phyloP scores from a whole-genome alignment of 1,284 basidiomycete genomes.

The Marasmius fiardii region DNA sequence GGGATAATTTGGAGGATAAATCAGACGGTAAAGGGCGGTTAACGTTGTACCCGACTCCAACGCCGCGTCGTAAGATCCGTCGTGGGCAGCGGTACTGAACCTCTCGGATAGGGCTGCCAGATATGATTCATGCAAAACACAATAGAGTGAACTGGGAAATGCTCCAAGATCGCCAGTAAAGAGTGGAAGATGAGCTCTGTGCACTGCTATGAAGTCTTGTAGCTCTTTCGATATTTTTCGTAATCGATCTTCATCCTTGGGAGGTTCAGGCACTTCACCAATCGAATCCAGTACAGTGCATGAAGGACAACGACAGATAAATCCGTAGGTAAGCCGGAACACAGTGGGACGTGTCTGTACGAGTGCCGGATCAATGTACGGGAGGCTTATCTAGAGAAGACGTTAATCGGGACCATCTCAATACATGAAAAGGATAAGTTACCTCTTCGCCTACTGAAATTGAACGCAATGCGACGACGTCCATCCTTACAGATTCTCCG shows the following conservation, averaged over 20 bases:
- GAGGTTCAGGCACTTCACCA: constrained; percentile 33
- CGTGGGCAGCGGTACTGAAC: constrained; percentile 67
- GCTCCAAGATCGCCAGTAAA: constrained; percentile 21
- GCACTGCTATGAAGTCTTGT: constrained; percentile 33
- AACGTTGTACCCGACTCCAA: constrained; percentile 52
- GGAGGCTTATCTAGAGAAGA: constrained; percentile 54
- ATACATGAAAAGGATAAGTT: constrained; percentile 16
- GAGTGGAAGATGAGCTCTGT: constrained; percentile 11
- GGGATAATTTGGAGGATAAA: constrained; percentile 73
- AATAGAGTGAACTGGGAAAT: constrained; percentile 37
- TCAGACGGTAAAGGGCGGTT: constrained; percentile 58
- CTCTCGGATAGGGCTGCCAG: constrained; percentile 54
- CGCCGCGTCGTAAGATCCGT: constrained; percentile 50
- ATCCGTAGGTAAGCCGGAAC: constrained; percentile 61
- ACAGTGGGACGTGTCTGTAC: constrained; percentile 55
- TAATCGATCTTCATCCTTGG: constrained; percentile 26
- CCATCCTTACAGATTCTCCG: constrained; percentile 44
- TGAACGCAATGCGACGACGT: constrained; percentile 56
- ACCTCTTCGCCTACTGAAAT: constrained; percentile 64
- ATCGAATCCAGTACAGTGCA: constrained; percentile 42
- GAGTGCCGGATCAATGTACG: constrained; percentile 75
- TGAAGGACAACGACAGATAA: constrained; percentile 57
- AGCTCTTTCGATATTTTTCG: constrained; percentile 32
- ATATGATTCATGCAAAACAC: constrained; percentile 54
- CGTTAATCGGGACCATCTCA: background rate